Conservation (phyloP, 2,329 filamentous ascomycete genomes). For the Hypoxylon sp. region DNA sequence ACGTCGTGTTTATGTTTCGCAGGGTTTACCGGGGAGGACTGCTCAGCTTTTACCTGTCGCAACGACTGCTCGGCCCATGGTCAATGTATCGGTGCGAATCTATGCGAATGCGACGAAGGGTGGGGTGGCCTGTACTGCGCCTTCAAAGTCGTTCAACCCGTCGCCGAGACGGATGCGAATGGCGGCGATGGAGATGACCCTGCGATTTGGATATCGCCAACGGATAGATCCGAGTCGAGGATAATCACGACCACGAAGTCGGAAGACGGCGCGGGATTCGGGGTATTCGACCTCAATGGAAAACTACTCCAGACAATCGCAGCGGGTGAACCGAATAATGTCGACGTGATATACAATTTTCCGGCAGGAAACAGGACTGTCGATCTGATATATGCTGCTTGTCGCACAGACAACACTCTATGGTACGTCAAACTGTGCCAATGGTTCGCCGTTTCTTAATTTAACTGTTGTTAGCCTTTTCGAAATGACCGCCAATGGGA, state of each 20-base stretch:
- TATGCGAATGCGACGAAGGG: slow-evolving; percentile 59
- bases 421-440: slow-evolving; percentile 58
- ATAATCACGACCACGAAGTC: slow-evolving; percentile 69
- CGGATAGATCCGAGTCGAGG: slow-evolving; percentile 59
- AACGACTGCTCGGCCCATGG: slow-evolving; percentile 61
- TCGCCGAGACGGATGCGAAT: slow-evolving; percentile 61
- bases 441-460: background rate
- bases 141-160: slow-evolving; percentile 60
- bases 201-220: slow-evolving; percentile 64
- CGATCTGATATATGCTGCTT: slow-evolving; percentile 66
- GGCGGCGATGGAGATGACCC: slow-evolving; percentile 64
- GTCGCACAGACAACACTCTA: slow-evolving; percentile 65
- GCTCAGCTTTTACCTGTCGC: slow-evolving; percentile 57
- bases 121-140: slow-evolving; percentile 64
- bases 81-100: slow-evolving; percentile 59
- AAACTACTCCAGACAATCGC: slow-evolving; percentile 62
- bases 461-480: slow-evolving; percentile 58
- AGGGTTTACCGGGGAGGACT: slow-evolving; percentile 58
- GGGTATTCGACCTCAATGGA: slow-evolving; percentile 64
- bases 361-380: slow-evolving; percentile 59
- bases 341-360: slow-evolving; percentile 68
- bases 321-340: slow-evolving; percentile 67
- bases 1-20: slow-evolving; percentile 60
- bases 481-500: slow-evolving; percentile 64
- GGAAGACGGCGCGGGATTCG: slow-evolving; percentile 63